These are phyloP conservation scores for Cystofilobasidium ferigula DNA, from an alignment of 768 basidiomycete species.

Conservation along the genomic window DNA sequence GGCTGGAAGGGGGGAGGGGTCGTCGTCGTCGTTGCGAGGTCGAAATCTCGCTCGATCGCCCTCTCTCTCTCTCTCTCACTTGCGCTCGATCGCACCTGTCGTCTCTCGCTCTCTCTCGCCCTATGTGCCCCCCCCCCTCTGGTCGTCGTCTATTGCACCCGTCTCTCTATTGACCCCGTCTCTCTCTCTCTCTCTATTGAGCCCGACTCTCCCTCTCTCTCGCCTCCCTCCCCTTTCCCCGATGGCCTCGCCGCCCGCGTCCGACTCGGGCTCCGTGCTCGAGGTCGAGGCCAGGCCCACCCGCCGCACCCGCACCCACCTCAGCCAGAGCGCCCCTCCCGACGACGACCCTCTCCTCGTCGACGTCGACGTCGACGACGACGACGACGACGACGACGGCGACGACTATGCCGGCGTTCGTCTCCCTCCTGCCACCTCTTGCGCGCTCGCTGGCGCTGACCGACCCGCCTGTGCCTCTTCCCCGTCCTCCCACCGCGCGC, in stretches of 20 bases:
- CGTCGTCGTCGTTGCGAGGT: not conserved
- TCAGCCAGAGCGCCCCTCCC: slow-evolving; percentile 19
- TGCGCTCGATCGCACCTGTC: no score
- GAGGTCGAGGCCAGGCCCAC: slow-evolving; percentile 29
- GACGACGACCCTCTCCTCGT: no score
- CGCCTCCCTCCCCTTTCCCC: not conserved
- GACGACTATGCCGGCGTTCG: not conserved
- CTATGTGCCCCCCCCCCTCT: no score
- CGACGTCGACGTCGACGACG: slow-evolving; percentile 1
- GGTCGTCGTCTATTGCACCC: no score
- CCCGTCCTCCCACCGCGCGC: not conserved
- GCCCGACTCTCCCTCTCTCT: not conserved
- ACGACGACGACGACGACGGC: not conserved
- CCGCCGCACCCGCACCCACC: slow-evolving; percentile 24
- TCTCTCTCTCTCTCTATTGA: not conserved
- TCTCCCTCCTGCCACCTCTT: not conserved
- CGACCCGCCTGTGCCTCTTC: not conserved
- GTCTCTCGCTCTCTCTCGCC: no score
- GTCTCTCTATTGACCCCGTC: no score
- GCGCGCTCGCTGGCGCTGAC: slow-evolving; percentile 14
- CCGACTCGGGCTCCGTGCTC: slow-evolving; percentile 29
- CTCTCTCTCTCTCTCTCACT: not conserved
- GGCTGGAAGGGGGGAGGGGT: not conserved
- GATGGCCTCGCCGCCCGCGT: slow-evolving; percentile 6
- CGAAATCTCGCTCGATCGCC: not conserved